Conservation (phyloP, 352 stramenopile genomes). For the Globisporangium paddicum region DNA sequence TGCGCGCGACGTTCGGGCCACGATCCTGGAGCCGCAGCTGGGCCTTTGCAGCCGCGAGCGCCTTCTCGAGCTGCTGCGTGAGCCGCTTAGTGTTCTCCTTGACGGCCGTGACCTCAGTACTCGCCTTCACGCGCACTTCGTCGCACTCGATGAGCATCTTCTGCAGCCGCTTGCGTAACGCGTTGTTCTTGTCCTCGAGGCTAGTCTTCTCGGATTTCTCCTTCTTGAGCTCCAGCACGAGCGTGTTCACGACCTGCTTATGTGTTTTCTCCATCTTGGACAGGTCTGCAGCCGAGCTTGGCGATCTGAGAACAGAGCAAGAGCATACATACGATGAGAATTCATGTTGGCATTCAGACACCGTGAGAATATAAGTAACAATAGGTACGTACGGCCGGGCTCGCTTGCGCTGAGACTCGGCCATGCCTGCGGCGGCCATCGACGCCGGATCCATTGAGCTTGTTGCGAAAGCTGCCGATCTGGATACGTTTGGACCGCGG, state of each 20-base stretch:
- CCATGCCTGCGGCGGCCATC: background rate
- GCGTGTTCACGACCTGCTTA: conserved; percentile 35
- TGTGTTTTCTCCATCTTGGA: conserved; percentile 28
- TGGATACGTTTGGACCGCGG: background rate
- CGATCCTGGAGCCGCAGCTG: conserved; percentile 60
- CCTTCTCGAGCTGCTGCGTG: conserved; percentile 38
- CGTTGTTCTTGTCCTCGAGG: conserved; percentile 64
- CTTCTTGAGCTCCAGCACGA: conserved; percentile 57
- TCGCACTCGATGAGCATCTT: conserved; percentile 78
- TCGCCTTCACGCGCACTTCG: conserved; percentile 54
- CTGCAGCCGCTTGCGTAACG: conserved; percentile 62
- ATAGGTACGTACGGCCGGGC: conserved; percentile 33
- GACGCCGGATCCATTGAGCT: background rate
- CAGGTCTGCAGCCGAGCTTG: conserved; percentile 13
- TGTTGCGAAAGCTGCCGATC: background rate
- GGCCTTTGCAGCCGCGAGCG: conserved; percentile 34
- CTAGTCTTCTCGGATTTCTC: conserved; percentile 39
- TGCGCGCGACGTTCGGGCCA: conserved; percentile 36
- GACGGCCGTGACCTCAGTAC: conserved; percentile 33
- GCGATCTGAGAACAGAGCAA: conserved; percentile 12
- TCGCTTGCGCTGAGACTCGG: conserved; percentile 36
- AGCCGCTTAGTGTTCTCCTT: conserved; percentile 50
- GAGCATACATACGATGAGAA: background rate
- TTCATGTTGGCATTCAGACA: background rate
- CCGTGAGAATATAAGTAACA: background rate